Conservation (phyloP, 1,284 basidiomycete species). For the Fomitopsis palustris region DNA sequence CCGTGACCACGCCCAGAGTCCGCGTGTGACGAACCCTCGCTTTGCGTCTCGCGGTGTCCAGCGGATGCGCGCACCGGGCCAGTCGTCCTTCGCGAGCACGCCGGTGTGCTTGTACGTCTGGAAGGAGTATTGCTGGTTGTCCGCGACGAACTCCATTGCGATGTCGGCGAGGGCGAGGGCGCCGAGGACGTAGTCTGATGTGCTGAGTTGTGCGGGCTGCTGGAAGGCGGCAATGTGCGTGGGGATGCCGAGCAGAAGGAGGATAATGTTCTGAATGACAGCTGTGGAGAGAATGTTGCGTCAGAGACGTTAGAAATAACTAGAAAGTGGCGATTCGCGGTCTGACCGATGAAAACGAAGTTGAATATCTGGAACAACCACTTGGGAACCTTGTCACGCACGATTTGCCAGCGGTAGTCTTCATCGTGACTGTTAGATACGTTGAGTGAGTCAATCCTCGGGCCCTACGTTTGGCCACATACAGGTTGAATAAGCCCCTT, state of each 20-base stretch:
- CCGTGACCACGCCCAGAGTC: conserved; percentile 82
- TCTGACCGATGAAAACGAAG: conserved; percentile 80
- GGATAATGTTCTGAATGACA: conserved; percentile 74
- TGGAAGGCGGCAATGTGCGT: conserved; percentile 51
- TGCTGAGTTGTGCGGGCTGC: conserved; percentile 50
- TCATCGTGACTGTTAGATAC: conserved; percentile 57
- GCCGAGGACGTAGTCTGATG: conserved; percentile 68
- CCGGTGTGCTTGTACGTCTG: conserved; percentile 75
- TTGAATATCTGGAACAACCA: conserved; percentile 81
- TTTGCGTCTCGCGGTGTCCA: conserved; percentile 69
- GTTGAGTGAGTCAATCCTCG: background rate
- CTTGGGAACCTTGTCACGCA: conserved; percentile 64
- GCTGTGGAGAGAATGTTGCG: conserved; percentile 33
- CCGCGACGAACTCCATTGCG: conserved; percentile 74
- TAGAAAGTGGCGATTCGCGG: conserved; percentile 12
- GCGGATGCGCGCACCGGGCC: conserved; percentile 59
- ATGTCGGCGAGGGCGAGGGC: conserved; percentile 57
- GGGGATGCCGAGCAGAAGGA: conserved; percentile 70
- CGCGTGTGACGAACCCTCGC: conserved; percentile 82
- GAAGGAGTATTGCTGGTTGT: conserved; percentile 89
- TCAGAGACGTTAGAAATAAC: background rate
- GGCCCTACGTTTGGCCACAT: conserved; percentile 16
- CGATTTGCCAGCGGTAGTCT: conserved; percentile 88
- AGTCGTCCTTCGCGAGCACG: conserved; percentile 46
- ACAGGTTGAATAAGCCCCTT: conserved; percentile 80